Conservation (phyloP, 208 protist species). For the Herpetomonas samuelpessoai region DNA sequence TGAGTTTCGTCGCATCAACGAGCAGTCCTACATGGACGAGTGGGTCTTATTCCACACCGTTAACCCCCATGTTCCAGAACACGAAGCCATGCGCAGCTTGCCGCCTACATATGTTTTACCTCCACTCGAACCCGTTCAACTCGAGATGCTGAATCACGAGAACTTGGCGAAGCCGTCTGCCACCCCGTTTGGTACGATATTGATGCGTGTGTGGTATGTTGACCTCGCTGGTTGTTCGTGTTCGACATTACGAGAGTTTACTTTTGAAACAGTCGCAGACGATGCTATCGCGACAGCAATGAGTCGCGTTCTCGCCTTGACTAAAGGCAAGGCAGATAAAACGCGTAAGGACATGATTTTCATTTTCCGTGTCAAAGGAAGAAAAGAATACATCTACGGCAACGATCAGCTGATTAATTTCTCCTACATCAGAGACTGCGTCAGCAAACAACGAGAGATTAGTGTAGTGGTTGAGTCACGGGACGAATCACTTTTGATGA, state of each 20-base stretch:
- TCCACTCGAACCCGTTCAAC: conserved; percentile 34
- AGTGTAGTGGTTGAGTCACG: conserved; percentile 41
- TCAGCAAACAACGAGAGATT: conserved; percentile 47
- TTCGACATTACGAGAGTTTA: conserved; percentile 43
- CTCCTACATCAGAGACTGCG: conserved; percentile 45
- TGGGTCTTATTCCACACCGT: conserved; percentile 43
- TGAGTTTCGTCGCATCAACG: conserved; percentile 32
- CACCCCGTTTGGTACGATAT: conserved; percentile 17
- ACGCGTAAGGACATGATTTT: conserved; percentile 19
- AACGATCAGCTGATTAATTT: conserved; percentile 50
- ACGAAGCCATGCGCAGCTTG: conserved; percentile 39
- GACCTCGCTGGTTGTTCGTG: conserved; percentile 39
- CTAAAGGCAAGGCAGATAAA: conserved; percentile 21
- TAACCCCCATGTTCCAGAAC: conserved; percentile 25
- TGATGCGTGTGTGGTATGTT: conserved; percentile 46
- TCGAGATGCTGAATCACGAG: conserved; percentile 33
- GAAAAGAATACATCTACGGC: conserved; percentile 69
- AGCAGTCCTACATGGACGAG: conserved; percentile 39
- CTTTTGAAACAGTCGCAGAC: conserved; percentile 43
- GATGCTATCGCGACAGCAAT: conserved; percentile 37
- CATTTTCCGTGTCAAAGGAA: conserved; percentile 52
- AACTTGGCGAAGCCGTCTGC: conserved; percentile 15
- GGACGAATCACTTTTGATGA: conserved; percentile 21
- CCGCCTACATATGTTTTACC: conserved; percentile 36
- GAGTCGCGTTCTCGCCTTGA: conserved; percentile 25